Base-by-base conservation (phyloP, 768 basidiomycete species). In the Steccherinum ochraceum region DNA sequence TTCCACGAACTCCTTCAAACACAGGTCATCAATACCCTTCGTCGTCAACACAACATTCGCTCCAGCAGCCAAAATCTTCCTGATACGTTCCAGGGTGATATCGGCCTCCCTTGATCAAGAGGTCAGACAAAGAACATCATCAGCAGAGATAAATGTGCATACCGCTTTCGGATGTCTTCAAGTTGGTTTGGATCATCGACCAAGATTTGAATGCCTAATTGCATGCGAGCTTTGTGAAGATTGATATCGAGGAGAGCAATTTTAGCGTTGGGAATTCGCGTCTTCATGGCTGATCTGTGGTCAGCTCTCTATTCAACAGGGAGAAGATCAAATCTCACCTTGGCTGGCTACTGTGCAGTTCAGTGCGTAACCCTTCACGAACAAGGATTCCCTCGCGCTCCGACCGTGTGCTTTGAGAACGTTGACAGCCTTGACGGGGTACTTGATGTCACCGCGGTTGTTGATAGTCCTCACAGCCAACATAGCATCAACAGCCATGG, bases 211-310 rank as follows among this genome's bases (percentile, higher is more conserved):
- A 99, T 85, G 52, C 96, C 96, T 20, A 99, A 77, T 59, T 97
- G 94, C 96, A 99, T 97, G 39, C 96, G 84, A 35, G 89, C 75
- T 70, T 98, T 98, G 63, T 91, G 88, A 46, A 99, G 75, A 70
- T 99, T 97, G 67, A 99, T 98, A 65, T 99, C 96, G 53, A 99
- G 76, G 70, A 95, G 98, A 3, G 96, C 96, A 61, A 99, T 98
- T 72, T 97, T 98, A 19, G 96, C 96, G 58, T 85, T 86, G 4
- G 77, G 76, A 59, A 99, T 85, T 39, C 93, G 83, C 57, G 89
- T 95, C 72, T 95, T 98, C 96, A 99, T 99, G 3, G 95, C 96
- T 98, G 55, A 45, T 24, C 16, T 35, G 30, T 16, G 50, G 18
- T 45, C 48, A 53, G 24, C 46, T 30, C 45, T 52, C 12, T 30